Evolutionary conservation across 495 filamentous ascomycete genomes (phyloP), one percentile per base, ranked within the genome.

Genomic region (Antarctomyces pellizariae): DNA sequence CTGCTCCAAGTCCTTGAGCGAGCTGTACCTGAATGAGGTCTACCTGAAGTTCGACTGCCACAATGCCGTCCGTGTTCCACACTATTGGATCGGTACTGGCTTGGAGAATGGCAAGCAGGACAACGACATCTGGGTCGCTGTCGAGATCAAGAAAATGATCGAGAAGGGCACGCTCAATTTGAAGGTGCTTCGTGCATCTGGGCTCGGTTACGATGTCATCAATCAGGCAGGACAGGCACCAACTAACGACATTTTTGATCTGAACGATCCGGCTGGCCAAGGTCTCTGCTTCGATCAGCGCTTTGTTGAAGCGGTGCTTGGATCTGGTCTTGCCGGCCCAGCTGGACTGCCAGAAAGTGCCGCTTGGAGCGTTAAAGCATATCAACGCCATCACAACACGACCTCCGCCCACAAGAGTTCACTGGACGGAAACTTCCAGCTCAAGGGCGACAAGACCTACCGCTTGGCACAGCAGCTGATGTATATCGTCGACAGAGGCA

Each of bases 391-490:
- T 29, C 29, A 33, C 10, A 44, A 41, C 14, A 32, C 41, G 2
- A 39, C 38, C 2, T 41, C 41, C 6, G 20, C 36, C 15, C 39
- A 32, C 23, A 44, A 41, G 16, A 22, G 31, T 4, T 35, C 24
- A 14, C 35, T 44, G 9, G 41, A 44, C 24, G 41, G 41, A 1
- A 24, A 29, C 16, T 44, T 44, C 31, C 27, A 32, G 19, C 38
- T 41, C 19, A 35, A 44, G 16, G 38, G 37, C 27, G 36, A 41
- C 20, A 23, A 26, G 16, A 36, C 38, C 8, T 13, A 36, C 16
- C 17, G 26, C 10, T 33, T 38, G 20, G 22, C 41, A 5, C 38
- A 41, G 25, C 30, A 33, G 5, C 29, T 44, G 3, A 38, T 44
- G 9, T 33, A 15, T 2, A 24, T 41, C 16, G 33, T 34, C n/a